Base-by-base conservation (phyloP, 352 stramenopile species). In the Phytopythium cucurbitacearum region DNA sequence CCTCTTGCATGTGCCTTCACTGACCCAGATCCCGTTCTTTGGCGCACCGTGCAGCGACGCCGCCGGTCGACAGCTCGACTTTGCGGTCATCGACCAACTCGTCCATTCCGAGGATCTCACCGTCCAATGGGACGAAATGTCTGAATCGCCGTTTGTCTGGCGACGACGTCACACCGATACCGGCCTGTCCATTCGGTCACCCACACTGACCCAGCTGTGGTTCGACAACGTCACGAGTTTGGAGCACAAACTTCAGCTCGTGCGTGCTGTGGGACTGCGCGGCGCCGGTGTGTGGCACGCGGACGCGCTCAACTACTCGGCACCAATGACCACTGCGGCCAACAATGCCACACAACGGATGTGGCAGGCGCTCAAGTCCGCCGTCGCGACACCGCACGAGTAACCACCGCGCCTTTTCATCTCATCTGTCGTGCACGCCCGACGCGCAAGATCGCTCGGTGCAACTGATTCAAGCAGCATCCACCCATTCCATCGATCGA, bases 231-330 rank as follows among this genome's bases (percentile, higher is more conserved):
- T 66, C 28, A 48, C 57, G 49, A 91, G 80, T 42, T 65, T 94
- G 9, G 34, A 11, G 15, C 48, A 57, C 44, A 94, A 94, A 64
- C 85, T 81, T 53, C 44, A 51, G 3, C 62, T 94, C 39, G 79
- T 81, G 12, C 56, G 51, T 3, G 51, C 73, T 15, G 56, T 85
- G 4, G 65, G 60, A 1, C 67, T 94, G 16, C 71, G 75, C 7
- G 84, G 84, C 12, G 70, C 80, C 7, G 84, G 80, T 56, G 91
- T 94, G 84, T 94, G 84, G 84, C 85, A 94, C 55, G 78, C 76
- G 37, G 81, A 92, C 56, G 70, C 77, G 34, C 61, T 91, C n/a
- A 73, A 87, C 62, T 91, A 91, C 60, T 50, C 38, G 37, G 52
- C 16, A 12, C 32, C n/a, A 36, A 12, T 15, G 15, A 21, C 12